Percentiles rank a stretch among this genome's conserved stretches.
These are phyloP conservation scores for Leucosporidium creatinivorum DNA, from an alignment of 768 basidiomycete species.

Conservation along the genomic window DNA sequence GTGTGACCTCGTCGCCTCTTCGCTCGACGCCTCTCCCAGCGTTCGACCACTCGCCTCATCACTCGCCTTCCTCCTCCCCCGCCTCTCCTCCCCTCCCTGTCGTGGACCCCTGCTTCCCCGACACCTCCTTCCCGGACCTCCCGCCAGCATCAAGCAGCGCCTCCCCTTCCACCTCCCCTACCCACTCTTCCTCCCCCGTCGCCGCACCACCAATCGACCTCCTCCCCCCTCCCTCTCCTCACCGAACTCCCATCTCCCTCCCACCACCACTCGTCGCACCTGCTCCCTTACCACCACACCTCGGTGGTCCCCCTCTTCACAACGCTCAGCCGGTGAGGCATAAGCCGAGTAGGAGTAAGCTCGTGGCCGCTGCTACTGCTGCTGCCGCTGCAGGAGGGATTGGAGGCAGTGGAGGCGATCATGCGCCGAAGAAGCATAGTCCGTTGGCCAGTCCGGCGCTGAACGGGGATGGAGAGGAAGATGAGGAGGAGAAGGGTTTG, in stretches of 20 bases:
- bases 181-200: too few species aligned
- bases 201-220: not conserved
- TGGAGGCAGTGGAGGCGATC: not conserved
- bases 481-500: not conserved
- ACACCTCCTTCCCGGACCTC: too few species aligned
- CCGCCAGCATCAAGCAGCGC: too few species aligned
- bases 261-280: slow-evolving; percentile 10
- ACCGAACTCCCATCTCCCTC: slow-evolving; percentile 1
- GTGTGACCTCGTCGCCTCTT: too few species aligned
- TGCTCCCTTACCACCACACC: slow-evolving; percentile 13
- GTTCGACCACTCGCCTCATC: too few species aligned
- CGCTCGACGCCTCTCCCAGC: too few species aligned
- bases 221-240: slow-evolving; percentile 19
- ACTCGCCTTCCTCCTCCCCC: too few species aligned
- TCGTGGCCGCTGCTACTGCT: not conserved
- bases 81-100: too few species aligned
- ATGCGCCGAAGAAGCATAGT: not conserved
- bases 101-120: too few species aligned
- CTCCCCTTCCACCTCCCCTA: too few species aligned
- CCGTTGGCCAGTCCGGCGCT: not conserved
- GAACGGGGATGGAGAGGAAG: not conserved
- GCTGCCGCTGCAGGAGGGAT: too few species aligned
- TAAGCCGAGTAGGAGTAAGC: not conserved
- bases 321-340: not conserved
- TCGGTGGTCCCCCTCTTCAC: slow-evolving; percentile 3